Percentiles rank a stretch among this genome's conserved stretches.
Evolutionary conservation across 495 filamentous ascomycete genomes (phyloP).

Genomic region (Penicillium macrosclerotiorum): DNA sequence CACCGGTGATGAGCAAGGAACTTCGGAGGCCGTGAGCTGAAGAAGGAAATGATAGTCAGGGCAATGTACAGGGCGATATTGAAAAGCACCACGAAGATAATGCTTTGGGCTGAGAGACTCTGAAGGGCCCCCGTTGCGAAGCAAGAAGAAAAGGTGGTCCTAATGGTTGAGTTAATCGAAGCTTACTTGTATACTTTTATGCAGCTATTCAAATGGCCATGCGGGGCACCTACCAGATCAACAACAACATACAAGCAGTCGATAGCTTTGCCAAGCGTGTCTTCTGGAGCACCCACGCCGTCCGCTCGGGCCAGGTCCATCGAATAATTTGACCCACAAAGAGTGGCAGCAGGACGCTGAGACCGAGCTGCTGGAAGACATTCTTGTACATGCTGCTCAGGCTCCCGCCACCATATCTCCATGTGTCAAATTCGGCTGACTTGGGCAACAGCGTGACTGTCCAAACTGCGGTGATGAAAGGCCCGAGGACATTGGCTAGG

Average conservation of each 20-base stretch:
- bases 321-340: conserved; percentile 47
- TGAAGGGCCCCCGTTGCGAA: conserved; percentile 54
- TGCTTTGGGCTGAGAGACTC: conserved; percentile 40
- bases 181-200: background rate
- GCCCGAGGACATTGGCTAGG: conserved; percentile 52
- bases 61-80: conserved; percentile 53
- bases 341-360: conserved; percentile 50
- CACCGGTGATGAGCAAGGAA: conserved; percentile 18
- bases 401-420: conserved; percentile 42
- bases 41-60: conserved; percentile 50
- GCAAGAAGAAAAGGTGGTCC: conserved; percentile 54
- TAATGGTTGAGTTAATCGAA: conserved; percentile 10
- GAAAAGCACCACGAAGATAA: conserved; percentile 52
- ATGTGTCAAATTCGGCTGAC: conserved; percentile 40
- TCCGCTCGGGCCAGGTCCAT: conserved; percentile 46
- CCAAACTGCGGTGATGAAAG: conserved; percentile 51
- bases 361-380: conserved; percentile 51
- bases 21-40: conserved; percentile 41
- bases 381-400: conserved; percentile 49
- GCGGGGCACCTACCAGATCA: conserved; percentile 47
- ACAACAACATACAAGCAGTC: conserved; percentile 44
- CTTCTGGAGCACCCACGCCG: conserved; percentile 37
- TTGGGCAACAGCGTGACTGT: conserved; percentile 49
- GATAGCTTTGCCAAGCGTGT: conserved; percentile 47
- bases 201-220: background rate